Evolutionary conservation across 805 yeast genomes (phyloP).

Genomic region (Lachancea kluyveri): DNA sequence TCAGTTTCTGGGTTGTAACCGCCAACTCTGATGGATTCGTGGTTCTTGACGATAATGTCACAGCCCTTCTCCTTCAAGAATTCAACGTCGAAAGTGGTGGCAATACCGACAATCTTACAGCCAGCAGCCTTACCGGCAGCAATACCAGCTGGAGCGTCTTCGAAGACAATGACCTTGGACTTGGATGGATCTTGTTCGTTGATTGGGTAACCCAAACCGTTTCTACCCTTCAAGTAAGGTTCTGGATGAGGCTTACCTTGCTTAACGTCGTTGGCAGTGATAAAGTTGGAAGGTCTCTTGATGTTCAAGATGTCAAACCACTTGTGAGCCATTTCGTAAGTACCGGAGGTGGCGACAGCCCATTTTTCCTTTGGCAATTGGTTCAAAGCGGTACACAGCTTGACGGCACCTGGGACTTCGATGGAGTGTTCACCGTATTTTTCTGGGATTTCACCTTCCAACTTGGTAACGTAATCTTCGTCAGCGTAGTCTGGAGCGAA

Average conservation of each 20-base stretch:
- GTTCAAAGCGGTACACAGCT: slow-evolving; percentile 50
- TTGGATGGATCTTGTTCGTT: slow-evolving; percentile 32
- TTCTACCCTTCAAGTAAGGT: slow-evolving; percentile 61
- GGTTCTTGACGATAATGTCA: slow-evolving; percentile 71
- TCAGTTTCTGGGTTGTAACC: slow-evolving; percentile 42
- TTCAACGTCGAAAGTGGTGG: slow-evolving; percentile 69
- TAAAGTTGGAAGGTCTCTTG: slow-evolving; percentile 64
- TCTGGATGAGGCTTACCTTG: slow-evolving; percentile 85
- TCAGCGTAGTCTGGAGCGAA: slow-evolving; percentile 72
- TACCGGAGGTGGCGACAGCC: slow-evolving; percentile 87
- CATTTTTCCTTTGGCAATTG: slow-evolving; percentile 53
- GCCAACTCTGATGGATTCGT: slow-evolving; percentile 53
- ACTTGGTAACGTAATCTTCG: slow-evolving; percentile 54
- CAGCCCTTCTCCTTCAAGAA: slow-evolving; percentile 73
- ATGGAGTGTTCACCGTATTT: slow-evolving; percentile 67
- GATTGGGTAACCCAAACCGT: slow-evolving; percentile 33
- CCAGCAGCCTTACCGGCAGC: slow-evolving; percentile 81
- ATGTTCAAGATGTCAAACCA: slow-evolving; percentile 67
- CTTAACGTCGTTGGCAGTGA: slow-evolving; percentile 74
- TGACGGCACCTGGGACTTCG: slow-evolving; percentile 71
- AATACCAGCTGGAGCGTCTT: slow-evolving; percentile 88
- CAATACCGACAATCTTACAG: slow-evolving; percentile 76
- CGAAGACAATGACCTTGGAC: slow-evolving; percentile 59
- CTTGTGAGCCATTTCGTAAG: slow-evolving; percentile 65
- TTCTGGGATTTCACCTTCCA: slow-evolving; percentile 66